phyloP scores from a whole-genome alignment of 768 basidiomycete genomes.

The Lactarius deliciosus region DNA sequence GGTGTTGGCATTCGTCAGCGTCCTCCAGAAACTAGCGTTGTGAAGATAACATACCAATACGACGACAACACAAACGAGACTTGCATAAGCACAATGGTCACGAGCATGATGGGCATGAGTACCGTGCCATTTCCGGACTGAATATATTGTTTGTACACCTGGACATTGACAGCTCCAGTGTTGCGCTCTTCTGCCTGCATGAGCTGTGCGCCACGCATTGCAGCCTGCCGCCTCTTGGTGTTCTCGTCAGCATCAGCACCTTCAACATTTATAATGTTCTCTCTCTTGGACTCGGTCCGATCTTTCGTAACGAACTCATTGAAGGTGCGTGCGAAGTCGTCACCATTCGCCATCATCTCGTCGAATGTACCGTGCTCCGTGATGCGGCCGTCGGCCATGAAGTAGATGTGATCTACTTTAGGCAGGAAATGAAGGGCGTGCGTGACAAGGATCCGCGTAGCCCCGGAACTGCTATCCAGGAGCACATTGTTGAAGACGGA shows the following conservation, averaged over 20 bases:
- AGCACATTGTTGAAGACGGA: constrained; percentile 84
- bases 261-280: constrained; percentile 42
- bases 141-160: constrained; percentile 62
- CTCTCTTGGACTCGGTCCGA: constrained; percentile 47
- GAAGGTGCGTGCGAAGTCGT: constrained; percentile 51
- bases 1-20: constrained; percentile 3
- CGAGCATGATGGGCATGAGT: constrained; percentile 63
- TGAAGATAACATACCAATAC: constrained; percentile 58
- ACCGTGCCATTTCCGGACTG: constrained; percentile 65
- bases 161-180: constrained; percentile 61
- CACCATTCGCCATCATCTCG: constrained; percentile 62
- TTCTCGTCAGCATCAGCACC: constrained; percentile 38
- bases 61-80: constrained; percentile 67
- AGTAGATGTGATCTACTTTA: constrained; percentile 82
- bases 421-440: constrained; percentile 91
- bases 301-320: constrained; percentile 66
- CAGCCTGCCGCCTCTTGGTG: constrained; percentile 39
- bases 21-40: constrained; percentile 1
- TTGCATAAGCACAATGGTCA: constrained; percentile 66
- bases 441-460: constrained; percentile 88
- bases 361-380: constrained; percentile 78
- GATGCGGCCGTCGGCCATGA: constrained; percentile 72
- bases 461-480: constrained; percentile 55
- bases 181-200: constrained; percentile 88
- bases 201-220: constrained; percentile 48